Conservation (phyloP, 257 asterid genomes). For the Rehmannia glutinosa region DNA sequence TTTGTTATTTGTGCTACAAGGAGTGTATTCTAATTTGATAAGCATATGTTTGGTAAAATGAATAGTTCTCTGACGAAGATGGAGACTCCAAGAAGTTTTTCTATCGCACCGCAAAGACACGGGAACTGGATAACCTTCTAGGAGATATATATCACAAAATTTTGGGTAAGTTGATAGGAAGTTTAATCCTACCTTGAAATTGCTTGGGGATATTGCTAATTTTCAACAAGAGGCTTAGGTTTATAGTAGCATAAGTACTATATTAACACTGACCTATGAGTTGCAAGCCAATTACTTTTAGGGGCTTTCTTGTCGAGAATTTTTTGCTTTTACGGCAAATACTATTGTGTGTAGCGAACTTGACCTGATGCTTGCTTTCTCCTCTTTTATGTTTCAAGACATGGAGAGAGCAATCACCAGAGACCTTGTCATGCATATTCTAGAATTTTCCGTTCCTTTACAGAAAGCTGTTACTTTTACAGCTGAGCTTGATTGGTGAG, state of each 20-base stretch:
- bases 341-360: neutral
- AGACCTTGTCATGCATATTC: conserved; percentile 79
- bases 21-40: conserved; percentile 18
- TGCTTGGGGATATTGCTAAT: conserved; percentile 15
- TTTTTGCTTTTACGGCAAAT: neutral
- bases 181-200: conserved; percentile 7
- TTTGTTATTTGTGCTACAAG: conserved; percentile 6
- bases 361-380: conserved; percentile 10
- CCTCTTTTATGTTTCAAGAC: conserved; percentile 36
- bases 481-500: conserved; percentile 98
- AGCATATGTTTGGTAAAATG: conserved; percentile 27
- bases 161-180: conserved; percentile 51
- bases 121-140: conserved; percentile 80
- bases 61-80: conserved; percentile 83
- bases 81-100: conserved; percentile 71
- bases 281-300: neutral
- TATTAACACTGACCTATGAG: conserved; percentile 12
- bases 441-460: conserved; percentile 65
- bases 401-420: conserved; percentile 97
- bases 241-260: conserved; percentile 6
- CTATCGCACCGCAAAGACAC: conserved; percentile 87
- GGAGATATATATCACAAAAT: conserved; percentile 97
- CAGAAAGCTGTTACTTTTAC: conserved; percentile 66
- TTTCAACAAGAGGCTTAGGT: conserved; percentile 10
- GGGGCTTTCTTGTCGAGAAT: conserved; percentile 1